Conservation (phyloP, 2,329 filamentous ascomycete genomes). For the Aspergillus niger region DNA sequence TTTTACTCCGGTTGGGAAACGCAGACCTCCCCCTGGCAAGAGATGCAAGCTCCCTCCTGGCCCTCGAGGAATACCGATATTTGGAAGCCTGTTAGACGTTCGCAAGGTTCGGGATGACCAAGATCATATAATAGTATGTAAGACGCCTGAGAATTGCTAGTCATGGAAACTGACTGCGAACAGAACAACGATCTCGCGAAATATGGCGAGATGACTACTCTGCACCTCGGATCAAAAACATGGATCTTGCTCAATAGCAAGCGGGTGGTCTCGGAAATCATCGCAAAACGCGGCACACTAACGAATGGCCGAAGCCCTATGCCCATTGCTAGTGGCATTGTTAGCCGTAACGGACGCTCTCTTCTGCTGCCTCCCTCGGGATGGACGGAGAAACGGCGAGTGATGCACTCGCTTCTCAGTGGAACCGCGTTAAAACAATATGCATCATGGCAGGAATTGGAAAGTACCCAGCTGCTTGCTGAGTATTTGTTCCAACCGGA, state of each 20-base stretch:
- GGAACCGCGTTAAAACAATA: constrained; percentile 38
- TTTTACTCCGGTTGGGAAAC: constrained; percentile 18
- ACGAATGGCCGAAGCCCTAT: constrained; percentile 38
- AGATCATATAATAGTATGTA: not conserved
- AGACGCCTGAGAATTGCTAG: too few relatives aligned
- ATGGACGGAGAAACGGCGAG: constrained; percentile 42
- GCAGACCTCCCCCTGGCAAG: constrained; percentile 16
- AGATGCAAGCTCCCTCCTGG: constrained; percentile 27
- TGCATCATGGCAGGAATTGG: constrained; percentile 38
- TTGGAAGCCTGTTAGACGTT: constrained; percentile 22
- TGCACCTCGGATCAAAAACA: constrained; percentile 40
- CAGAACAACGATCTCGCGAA: constrained; percentile 13
- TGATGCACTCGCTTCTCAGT: constrained; percentile 45
- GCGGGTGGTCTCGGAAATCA: constrained; percentile 44
- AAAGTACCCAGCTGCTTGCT: constrained; percentile 40
- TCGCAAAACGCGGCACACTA: constrained; percentile 38
- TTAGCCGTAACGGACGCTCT: constrained; percentile 37
- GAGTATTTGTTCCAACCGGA: constrained; percentile 37
- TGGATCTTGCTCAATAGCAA: constrained; percentile 48
- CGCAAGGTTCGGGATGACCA: too few relatives aligned
- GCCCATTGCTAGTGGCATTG: constrained; percentile 41
- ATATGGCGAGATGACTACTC: constrained; percentile 38
- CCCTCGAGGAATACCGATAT: constrained; percentile 23
- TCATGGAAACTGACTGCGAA: not conserved
- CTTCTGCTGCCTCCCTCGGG: constrained; percentile 36